Evolutionary conservation across 2,329 filamentous ascomycete species (phyloP), one percentile per base, ranked within the genome.

Genomic region (Plenodomus tracheiphilus): DNA sequence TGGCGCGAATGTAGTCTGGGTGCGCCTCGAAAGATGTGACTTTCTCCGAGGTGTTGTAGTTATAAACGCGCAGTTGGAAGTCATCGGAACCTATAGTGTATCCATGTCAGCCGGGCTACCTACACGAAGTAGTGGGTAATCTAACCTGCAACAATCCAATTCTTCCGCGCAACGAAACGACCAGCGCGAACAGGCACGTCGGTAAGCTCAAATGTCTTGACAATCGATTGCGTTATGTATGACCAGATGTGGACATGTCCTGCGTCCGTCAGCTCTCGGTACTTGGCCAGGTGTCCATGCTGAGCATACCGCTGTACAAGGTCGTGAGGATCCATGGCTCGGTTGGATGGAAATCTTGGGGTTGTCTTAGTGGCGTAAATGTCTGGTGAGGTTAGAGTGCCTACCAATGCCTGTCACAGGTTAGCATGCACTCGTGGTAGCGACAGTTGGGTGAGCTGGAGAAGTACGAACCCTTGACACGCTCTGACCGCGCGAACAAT

Each of bases 161-260:
- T 99, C 85, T 99, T 99, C 66, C 94, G 85, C 62, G 94, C 90
- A 69, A 99, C 85, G 75, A 99, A 99, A 64, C 94, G 89, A 69
- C 94, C 94, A 55, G 94, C 94, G 75, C 94, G 89, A 50, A 99
- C 93, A 58, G 94, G 94, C 42, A 99, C 94, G 81, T 99, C 94
- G 71, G 93, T 97, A 60, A 97, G 86, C 79, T 99, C 94, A 75
- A 99, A 99, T 4, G 93, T 97, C 81, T 97, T 97, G 77, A 99
- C 91, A 57, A 97, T 92, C 57, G 92, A 88, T 76, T 85, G 53
- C 46, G 45, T 53, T 11, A 56, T 93, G 76, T 96, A 96, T 28
- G 93, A 97, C 92, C 94, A 97, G 72, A 99, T 97, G 79, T 97
- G 95, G 72, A 96, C 94, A 80, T 97, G 93, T 74, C 94, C 91